Conservation (phyloP, 331 rosid species). For the Arachis monticola region DNA sequence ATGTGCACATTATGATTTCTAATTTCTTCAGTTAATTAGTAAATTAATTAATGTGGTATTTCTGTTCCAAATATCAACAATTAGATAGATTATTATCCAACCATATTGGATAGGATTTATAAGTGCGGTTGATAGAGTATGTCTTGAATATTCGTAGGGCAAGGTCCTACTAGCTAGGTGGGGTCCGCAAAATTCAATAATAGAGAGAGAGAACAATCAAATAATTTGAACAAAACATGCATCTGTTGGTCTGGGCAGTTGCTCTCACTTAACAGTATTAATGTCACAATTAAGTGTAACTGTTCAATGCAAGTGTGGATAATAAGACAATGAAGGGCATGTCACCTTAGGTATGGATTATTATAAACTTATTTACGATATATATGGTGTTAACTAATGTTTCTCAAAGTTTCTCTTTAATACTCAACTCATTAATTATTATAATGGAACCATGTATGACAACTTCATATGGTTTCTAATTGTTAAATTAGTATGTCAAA, state of each 20-base stretch:
- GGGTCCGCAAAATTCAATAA: constrained; percentile 17
- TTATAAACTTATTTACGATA: neutral
- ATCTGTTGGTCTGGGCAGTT: constrained; percentile 10
- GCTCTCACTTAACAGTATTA: neutral
- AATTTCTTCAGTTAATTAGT: neutral
- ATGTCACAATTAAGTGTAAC: neutral
- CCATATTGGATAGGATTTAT: constrained; percentile 34
- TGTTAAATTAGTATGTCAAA: too few species aligned
- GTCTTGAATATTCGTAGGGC: neutral
- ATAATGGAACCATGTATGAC: too few species aligned
- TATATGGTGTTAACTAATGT: neutral
- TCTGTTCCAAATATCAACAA: neutral
- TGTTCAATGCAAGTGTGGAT: neutral
- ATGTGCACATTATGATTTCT: constrained; percentile 23
- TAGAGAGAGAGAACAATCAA: neutral
- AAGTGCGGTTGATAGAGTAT: neutral
- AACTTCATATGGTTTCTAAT: too few species aligned
- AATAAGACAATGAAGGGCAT: constrained; percentile 16
- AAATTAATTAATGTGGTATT: neutral
- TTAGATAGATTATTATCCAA: neutral
- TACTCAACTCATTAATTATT: neutral
- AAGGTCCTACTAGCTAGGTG: neutral
- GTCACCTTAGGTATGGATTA: neutral
- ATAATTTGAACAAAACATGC: neutral
- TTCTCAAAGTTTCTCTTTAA: constrained; percentile 1